Conservation (phyloP, 2,329 filamentous ascomycete genomes). For the Penicillium sp. region DNA sequence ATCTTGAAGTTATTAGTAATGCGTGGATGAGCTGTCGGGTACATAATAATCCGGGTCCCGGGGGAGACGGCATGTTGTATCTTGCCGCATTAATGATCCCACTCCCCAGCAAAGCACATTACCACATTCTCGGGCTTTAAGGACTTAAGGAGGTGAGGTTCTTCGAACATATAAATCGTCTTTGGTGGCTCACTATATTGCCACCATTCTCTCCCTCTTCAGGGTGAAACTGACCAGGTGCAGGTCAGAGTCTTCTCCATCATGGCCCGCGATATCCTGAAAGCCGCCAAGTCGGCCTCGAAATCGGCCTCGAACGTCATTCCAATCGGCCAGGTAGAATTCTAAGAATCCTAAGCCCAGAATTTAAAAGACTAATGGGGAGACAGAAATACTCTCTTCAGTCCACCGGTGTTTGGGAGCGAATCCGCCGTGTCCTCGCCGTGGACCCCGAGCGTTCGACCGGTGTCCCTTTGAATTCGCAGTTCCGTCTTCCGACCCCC, state of each 20-base stretch:
- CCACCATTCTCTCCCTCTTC: neutral
- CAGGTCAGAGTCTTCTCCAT: slow-evolving; percentile 30
- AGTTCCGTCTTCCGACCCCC: slow-evolving; percentile 84
- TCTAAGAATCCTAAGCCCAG: neutral
- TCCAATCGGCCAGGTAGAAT: slow-evolving; percentile 38
- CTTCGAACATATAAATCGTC: neutral
- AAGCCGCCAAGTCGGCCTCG: slow-evolving; percentile 41
- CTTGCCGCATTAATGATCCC: neutral
- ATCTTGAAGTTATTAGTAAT: neutral
- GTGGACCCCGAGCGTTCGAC: slow-evolving; percentile 87
- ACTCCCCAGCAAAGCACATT: neutral
- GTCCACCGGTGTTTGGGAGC: slow-evolving; percentile 84
- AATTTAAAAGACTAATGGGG: neutral
- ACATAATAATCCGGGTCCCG: neutral
- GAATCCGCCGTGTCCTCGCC: slow-evolving; percentile 72
- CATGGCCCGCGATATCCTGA: slow-evolving; percentile 39
- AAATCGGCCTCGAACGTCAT: slow-evolving; percentile 39
- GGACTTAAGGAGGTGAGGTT: neutral
- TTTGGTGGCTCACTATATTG: neutral
- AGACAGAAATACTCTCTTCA: slow-evolving; percentile 92
- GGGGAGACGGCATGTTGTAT: neutral
- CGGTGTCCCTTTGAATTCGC: slow-evolving; percentile 87
- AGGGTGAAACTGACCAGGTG: neutral
- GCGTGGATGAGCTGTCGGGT: neutral
- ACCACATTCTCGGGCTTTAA: neutral